Conservation (phyloP, 495 filamentous ascomycete species). For the Gamarada debralockiae region DNA sequence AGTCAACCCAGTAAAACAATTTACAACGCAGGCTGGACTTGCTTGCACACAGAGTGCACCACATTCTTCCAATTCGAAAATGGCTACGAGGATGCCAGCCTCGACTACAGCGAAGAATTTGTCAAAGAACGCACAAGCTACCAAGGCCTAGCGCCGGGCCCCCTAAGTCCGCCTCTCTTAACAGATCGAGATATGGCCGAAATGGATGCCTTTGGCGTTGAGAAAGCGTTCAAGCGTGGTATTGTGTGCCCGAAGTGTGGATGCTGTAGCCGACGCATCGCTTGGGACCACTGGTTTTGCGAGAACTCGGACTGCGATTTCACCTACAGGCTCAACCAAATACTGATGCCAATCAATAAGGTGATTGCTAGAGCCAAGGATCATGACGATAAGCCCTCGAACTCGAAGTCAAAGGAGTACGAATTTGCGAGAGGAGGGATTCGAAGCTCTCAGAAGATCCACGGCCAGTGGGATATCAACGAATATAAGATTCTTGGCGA, state of each 20-base stretch:
- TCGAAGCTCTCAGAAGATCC: background rate
- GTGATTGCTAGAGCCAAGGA: slow-evolving; percentile 2
- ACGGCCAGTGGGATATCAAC: slow-evolving; percentile 24
- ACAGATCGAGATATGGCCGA: background rate
- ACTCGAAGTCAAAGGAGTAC: background rate
- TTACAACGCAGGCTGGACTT: slow-evolving; percentile 61
- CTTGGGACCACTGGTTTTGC: slow-evolving; percentile 67
- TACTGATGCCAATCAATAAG: background rate
- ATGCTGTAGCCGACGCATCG: slow-evolving; percentile 55
- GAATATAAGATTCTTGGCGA: slow-evolving; percentile 33
- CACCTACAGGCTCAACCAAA: background rate
- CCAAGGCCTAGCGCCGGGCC: slow-evolving; percentile 21
- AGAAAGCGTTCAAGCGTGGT: slow-evolving; percentile 39
- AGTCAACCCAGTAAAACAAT: slow-evolving; percentile 30
- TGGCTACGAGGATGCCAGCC: slow-evolving; percentile 22
- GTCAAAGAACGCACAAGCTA: slow-evolving; percentile 40
- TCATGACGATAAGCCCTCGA: background rate
- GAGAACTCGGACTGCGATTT: slow-evolving; percentile 45
- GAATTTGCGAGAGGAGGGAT: background rate
- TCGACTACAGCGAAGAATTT: slow-evolving; percentile 59
- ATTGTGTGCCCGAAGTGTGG: slow-evolving; percentile 72
- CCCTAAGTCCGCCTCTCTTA: slow-evolving; percentile 34
- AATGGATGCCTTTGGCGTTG: slow-evolving; percentile 28
- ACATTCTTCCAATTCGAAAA: slow-evolving; percentile 52
- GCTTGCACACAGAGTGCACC: slow-evolving; percentile 53